phyloP scores from a whole-genome alignment of 169 alveolate genomes.

The Eimeria praecox region DNA sequence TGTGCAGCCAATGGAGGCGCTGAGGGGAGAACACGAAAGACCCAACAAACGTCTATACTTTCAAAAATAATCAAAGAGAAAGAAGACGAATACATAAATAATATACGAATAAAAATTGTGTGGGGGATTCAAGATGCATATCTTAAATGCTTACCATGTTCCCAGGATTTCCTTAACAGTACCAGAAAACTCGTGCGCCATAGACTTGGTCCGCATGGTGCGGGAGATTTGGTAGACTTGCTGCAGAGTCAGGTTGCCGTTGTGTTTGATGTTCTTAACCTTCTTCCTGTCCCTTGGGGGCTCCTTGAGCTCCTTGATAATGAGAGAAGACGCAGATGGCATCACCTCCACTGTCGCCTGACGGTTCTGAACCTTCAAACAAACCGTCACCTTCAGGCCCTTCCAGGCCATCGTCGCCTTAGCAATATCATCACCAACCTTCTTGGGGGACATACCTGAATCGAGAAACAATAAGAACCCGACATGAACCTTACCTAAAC shows the following conservation, averaged over 20 bases:
- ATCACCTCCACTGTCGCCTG: constrained; percentile 95
- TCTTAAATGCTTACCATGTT: constrained; percentile 92
- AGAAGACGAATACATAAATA: neutral
- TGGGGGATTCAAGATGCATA: no score
- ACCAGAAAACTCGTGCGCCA: constrained; percentile 95
- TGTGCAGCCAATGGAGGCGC: constrained; percentile 98
- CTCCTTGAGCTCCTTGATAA: constrained; percentile 97
- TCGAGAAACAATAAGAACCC: neutral
- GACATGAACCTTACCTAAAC: neutral
- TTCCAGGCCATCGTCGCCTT: constrained; percentile 98
- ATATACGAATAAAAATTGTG: no score
- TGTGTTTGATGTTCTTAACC: constrained; percentile 97
- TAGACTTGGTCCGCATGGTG: constrained; percentile 92
- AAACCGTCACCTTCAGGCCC: constrained; percentile 95
- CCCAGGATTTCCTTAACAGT: constrained; percentile 98
- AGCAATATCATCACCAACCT: constrained; percentile 98
- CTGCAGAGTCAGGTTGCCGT: constrained; percentile 97
- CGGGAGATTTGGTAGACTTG: constrained; percentile 96
- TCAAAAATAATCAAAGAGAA: neutral
- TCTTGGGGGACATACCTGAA: constrained; percentile 88
- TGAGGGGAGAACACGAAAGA: neutral
- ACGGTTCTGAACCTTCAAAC: constrained; percentile 91
- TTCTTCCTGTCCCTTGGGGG: constrained; percentile 98
- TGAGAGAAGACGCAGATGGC: constrained; percentile 97
- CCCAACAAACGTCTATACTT: neutral